Conservation (phyloP, 208 protist genomes). For the Jaenimonas drosophilae region DNA sequence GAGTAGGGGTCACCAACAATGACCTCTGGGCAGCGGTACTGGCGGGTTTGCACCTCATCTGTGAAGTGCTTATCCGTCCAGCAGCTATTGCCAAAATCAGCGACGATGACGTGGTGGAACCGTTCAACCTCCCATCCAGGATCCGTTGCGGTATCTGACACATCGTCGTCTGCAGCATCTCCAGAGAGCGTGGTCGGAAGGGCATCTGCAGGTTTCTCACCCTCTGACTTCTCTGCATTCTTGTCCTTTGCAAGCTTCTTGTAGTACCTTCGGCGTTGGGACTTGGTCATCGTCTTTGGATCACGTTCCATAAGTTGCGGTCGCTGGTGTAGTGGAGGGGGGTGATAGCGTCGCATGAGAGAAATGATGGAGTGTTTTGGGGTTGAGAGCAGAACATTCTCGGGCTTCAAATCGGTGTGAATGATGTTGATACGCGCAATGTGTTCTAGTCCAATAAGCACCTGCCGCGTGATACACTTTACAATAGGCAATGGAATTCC, state of each 20-base stretch:
- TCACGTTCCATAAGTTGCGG: slow-evolving; percentile 70
- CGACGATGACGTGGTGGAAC: slow-evolving; percentile 91
- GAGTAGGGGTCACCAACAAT: slow-evolving; percentile 84
- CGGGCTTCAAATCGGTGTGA: slow-evolving; percentile 97
- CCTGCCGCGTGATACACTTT: slow-evolving; percentile 86
- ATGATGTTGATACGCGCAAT: slow-evolving; percentile 93
- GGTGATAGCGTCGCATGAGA: slow-evolving; percentile 74
- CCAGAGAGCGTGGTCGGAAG: too few relatives aligned
- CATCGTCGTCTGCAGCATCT: slow-evolving; percentile 9
- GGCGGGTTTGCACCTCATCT: slow-evolving; percentile 88
- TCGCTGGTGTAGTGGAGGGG: slow-evolving; percentile 59
- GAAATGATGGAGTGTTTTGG: slow-evolving; percentile 82
- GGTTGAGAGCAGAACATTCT: slow-evolving; percentile 91
- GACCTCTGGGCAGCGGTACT: slow-evolving; percentile 91
- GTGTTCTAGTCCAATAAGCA: slow-evolving; percentile 92
- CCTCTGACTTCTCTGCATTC: slow-evolving; percentile 8
- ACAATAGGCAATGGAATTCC: slow-evolving; percentile 93
- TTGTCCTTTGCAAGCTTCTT: slow-evolving; percentile 77
- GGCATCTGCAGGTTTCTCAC: slow-evolving; percentile 5
- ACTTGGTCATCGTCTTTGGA: slow-evolving; percentile 88
- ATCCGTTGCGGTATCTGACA: slow-evolving; percentile 64
- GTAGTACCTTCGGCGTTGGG: slow-evolving; percentile 85
- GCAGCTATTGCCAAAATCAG: slow-evolving; percentile 98
- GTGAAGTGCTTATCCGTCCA: slow-evolving; percentile 97
- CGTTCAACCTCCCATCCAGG: slow-evolving; percentile 77